Percentiles rank a stretch among this genome's conserved stretches.
These are phyloP conservation scores for Isatis tinctoria DNA, from an alignment of 345 rosid species.

Conservation along the genomic window DNA sequence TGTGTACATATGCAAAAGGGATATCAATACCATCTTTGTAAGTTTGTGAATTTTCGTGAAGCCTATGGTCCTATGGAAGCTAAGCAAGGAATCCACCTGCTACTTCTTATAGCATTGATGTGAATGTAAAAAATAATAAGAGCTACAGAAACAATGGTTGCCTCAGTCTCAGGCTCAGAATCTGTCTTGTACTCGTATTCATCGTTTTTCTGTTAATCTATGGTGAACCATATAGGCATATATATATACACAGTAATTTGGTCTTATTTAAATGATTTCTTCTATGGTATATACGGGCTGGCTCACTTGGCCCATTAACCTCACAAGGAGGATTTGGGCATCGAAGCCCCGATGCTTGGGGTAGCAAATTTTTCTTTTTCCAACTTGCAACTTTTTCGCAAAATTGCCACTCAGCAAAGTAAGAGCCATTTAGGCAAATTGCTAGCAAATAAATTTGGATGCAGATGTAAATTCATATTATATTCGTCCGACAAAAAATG, in stretches of 20 bases:
- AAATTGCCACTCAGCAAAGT: neutral
- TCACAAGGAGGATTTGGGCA: neutral
- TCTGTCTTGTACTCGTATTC: constrained; percentile 6
- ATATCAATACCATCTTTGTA: neutral
- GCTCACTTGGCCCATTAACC: neutral
- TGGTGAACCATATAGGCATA: no score
- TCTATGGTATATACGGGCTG: no score
- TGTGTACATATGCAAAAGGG: neutral
- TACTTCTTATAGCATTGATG: constrained; percentile 3
- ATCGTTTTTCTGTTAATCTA: neutral
- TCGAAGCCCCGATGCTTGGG: neutral
- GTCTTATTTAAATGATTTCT: no score
- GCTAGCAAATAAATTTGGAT: neutral
- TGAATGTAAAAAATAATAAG: constrained; percentile 19
- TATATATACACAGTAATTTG: no score
- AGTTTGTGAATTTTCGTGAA: constrained; percentile 1
- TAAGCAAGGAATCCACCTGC: constrained; percentile 3
- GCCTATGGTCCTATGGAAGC: constrained; percentile 12
- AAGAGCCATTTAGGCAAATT: neutral
- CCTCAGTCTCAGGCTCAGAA: constrained; percentile 3
- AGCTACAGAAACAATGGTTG: constrained; percentile 11
- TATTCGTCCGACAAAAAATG: neutral
- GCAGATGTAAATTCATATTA: neutral
- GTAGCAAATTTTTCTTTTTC: neutral
- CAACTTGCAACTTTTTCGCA: neutral